Evolutionary conservation across 257 asterid genomes (phyloP), one percentile per base, ranked within the genome.

Genomic region (Paraleonurus japonicus): DNA sequence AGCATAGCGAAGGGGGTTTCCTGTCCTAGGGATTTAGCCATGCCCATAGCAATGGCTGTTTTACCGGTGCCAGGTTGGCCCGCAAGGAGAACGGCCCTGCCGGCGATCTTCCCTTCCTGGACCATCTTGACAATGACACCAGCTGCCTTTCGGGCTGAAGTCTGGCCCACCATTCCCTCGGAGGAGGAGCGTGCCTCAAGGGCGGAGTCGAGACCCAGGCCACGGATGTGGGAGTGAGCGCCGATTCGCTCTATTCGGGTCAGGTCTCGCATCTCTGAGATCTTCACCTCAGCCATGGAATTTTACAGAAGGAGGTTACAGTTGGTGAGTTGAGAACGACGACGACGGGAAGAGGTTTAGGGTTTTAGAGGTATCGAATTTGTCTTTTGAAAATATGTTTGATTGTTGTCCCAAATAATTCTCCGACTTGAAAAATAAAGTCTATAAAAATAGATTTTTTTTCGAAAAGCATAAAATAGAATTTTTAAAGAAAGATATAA

Each of bases 1-100:
- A 92, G 89, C 95, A 86, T 88, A 1, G 96, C 95, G 57, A 88
- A 88, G 43, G 96, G 98, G 80, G 98, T 93, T 72, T 93, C 96
- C 20, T 84, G 90, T 9, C 93, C 97, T 4, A 93, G 61, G 47
- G 97, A 90, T 71, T 90, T 92, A 0, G 96, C 96, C 95, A 92
- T 90, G 61, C 95, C 98, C 98, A 90, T 92, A 2, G 96, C 96
- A 3, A 92, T 90, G 3, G 98, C 98, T 0, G 98, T 89, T 53
- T 92, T 92, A 0, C 98, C 96, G 0, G 96, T 85, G 4, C 98
- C 98, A 0, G 98, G 98, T 55, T 89, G 95, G 7, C 98, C 96
- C 0, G 94, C 92, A 0, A 92, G 85, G 26, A 92, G 92, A 6
- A 88, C 95, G 0, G 94, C 96, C 32, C 91, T 80, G 23, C 98